Evolutionary conservation across 306 rosid species (phyloP), one percentile per base, ranked within the genome.

Genomic region (Amphicarpaea edgeworthii): DNA sequence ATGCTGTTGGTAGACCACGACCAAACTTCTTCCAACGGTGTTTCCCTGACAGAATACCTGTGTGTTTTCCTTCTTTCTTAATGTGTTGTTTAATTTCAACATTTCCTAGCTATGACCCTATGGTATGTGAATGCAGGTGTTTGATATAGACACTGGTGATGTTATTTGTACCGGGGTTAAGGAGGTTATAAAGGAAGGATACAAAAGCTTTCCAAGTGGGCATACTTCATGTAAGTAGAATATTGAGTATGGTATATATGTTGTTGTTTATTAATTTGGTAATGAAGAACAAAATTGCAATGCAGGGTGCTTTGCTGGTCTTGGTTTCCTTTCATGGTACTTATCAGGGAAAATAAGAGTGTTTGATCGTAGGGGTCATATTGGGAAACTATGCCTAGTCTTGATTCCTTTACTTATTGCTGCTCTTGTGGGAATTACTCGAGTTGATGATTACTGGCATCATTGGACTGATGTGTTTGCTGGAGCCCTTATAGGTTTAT

Each of bases 381-480:
- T 79, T 21, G 82, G 73, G 1, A 87, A 77, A 77, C 72, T 87
- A 11, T 79, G 88, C 63, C 2, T 87, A 64, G 85, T 82, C 0
- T 62, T 87, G 53, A 75, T 84, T 74, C 91, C 91, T 28, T 61
- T 87, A 45, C 87, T 87, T 20, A 2, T 45, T 70, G 91, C 88
- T 59, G 34, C 85, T 53, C 85, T 87, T 8, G 62, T 87, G 3
- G 91, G 87, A 65, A 5, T 80, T 57, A 71, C 84, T 40, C 78
- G 84, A 37, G 91, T 87, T 49, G 87, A 85, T 74, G 91, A 87
- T 76, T 87, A 87, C 37, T 87, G 91, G 87, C 91, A 87, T 71
- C 91, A 85, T 70, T 87, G 91, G 91, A 79, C 84, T 38, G 91
- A 87, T 61, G 91, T 87, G 28, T 77, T 85, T 58, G 11, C 77